These are phyloP conservation scores for Fusarium stilboides DNA, from an alignment of 2,329 filamentous ascomycete genomes.

Conservation along the genomic window DNA sequence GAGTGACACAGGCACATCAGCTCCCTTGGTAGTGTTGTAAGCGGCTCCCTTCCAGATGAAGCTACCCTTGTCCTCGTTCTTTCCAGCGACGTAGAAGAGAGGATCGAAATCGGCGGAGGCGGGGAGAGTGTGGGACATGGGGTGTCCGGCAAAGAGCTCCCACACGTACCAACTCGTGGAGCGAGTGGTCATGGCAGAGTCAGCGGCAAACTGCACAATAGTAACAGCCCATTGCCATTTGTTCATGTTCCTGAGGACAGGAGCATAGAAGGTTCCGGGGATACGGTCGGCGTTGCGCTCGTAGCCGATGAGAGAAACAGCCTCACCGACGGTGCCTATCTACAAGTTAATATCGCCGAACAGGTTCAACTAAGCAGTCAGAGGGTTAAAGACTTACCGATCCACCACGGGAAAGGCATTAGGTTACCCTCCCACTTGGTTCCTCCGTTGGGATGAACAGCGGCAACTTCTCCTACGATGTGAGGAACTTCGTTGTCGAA, in stretches of 20 bases:
- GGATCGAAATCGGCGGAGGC: constrained; percentile 61
- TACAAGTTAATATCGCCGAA: constrained; percentile 51
- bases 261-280: constrained; percentile 67
- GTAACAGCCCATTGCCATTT: constrained; percentile 67
- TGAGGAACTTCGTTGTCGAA: constrained; percentile 65
- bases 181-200: constrained; percentile 63
- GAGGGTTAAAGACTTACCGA: constrained; percentile 41
- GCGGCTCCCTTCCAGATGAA: constrained; percentile 67
- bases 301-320: constrained; percentile 74
- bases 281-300: constrained; percentile 76
- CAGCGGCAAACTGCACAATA: constrained; percentile 65
- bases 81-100: constrained; percentile 66
- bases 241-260: constrained; percentile 65
- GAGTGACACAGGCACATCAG: constrained; percentile 62
- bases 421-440: constrained; percentile 63
- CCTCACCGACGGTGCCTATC: constrained; percentile 75
- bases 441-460: constrained; percentile 67
- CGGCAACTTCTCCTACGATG: constrained; percentile 67
- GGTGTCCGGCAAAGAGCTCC: constrained; percentile 64
- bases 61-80: constrained; percentile 57
- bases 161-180: constrained; percentile 67
- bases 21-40: constrained; percentile 65
- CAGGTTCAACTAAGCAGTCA: too few species aligned
- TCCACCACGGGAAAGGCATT: constrained; percentile 68
- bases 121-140: constrained; percentile 63